Conservation (phyloP, 2,329 filamentous ascomycete species). For the Cladosporium oxysporum region DNA sequence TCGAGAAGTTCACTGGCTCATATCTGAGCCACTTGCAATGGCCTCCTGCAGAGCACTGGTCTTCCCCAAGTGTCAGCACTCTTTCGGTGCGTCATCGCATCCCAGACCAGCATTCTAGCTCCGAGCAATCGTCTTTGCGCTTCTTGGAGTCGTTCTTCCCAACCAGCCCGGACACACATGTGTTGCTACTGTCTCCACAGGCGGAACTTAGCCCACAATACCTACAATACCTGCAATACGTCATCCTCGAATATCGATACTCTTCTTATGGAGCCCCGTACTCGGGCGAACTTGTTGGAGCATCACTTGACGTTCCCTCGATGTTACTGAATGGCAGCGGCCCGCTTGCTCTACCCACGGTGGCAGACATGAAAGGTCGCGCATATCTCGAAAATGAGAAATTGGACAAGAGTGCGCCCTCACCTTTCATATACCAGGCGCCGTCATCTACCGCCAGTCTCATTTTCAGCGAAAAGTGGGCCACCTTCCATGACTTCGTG, state of each 20-base stretch:
- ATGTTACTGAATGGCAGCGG: constrained; percentile 62
- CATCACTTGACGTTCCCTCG: constrained; percentile 75
- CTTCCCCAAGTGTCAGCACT: constrained; percentile 45
- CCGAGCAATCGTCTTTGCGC: constrained; percentile 71
- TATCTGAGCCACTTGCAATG: constrained; percentile 68
- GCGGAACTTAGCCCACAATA: constrained; percentile 78
- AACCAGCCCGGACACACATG: constrained; percentile 65
- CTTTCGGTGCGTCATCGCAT: constrained; percentile 77
- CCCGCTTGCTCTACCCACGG: constrained; percentile 53
- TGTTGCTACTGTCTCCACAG: constrained; percentile 82
- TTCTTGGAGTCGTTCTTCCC: constrained; percentile 92
- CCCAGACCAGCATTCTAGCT: constrained; percentile 57
- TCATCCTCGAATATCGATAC: constrained; percentile 75
- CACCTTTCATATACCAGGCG: constrained; percentile 79
- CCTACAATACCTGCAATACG: constrained; percentile 82
- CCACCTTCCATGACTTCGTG: constrained; percentile 79
- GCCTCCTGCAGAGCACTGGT: constrained; percentile 58
- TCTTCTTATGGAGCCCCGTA: constrained; percentile 55
- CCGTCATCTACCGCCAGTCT: constrained; percentile 81
- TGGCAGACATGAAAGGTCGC: constrained; percentile 37
- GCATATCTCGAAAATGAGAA: constrained; percentile 23
- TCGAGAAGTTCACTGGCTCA: constrained; percentile 65
- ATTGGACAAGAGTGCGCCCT: constrained; percentile 36
- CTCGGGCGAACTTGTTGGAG: constrained; percentile 65
- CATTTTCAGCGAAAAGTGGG: constrained; percentile 83